Conservation (phyloP, 176 grass and related monocot species). For the Zoysia pacifica region DNA sequence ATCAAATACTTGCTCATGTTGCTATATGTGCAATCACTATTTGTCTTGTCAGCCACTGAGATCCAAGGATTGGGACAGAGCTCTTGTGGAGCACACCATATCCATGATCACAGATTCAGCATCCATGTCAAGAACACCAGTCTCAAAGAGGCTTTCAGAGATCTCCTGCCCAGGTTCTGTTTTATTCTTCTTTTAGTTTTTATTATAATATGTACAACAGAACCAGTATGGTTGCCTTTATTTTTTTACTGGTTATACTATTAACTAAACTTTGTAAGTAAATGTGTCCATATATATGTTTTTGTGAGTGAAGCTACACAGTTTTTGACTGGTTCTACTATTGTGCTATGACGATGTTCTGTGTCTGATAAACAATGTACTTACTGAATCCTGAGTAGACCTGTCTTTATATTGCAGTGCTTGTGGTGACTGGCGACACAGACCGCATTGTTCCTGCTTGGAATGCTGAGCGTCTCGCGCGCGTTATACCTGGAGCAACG, state of each 20-base stretch:
- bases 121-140: slow-evolving; percentile 52
- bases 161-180: slow-evolving; percentile 82
- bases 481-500: slow-evolving; percentile 52
- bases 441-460: slow-evolving; percentile 81
- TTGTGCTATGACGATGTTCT: neutral
- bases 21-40: neutral
- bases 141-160: slow-evolving; percentile 74
- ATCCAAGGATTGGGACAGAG: slow-evolving; percentile 83
- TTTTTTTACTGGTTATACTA: neutral
- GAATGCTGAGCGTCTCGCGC: slow-evolving; percentile 73
- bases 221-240: neutral
- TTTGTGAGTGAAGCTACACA: neutral
- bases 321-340: neutral
- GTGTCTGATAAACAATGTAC: neutral
- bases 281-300: neutral
- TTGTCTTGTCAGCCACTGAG: slow-evolving; percentile 62
- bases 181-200: neutral
- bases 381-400: slow-evolving; percentile 1
- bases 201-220: neutral
- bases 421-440: slow-evolving; percentile 78
- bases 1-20: neutral
- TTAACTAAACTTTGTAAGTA: neutral
- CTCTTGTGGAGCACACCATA: slow-evolving; percentile 80
- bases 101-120: slow-evolving; percentile 69
- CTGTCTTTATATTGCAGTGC: slow-evolving; percentile 51